phyloP scores from a whole-genome alignment of 139 green algal genomes.

The Volvox reticuliferus region DNA sequence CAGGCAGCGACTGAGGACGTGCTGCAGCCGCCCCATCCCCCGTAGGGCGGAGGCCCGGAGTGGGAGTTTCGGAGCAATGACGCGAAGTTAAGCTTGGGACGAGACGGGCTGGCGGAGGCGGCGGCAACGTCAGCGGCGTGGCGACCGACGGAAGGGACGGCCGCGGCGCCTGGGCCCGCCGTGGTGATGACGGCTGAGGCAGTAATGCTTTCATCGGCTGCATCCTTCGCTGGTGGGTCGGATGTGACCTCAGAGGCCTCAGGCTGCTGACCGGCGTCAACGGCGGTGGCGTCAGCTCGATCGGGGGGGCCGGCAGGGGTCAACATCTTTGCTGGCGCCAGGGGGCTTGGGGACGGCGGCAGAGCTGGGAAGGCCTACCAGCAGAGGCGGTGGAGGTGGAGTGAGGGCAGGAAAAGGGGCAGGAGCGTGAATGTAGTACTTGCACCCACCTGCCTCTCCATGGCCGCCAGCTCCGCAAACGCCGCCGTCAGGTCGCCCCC shows the following conservation, averaged over 20 bases:
- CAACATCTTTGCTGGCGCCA: neutral
- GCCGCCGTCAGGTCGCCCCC: neutral
- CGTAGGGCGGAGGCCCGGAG: neutral
- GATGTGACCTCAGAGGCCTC: neutral
- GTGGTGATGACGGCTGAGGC: neutral
- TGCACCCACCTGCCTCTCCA: slow-evolving; percentile 32
- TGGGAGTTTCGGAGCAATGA: neutral
- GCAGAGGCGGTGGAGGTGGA: neutral
- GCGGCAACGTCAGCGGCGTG: too few species aligned
- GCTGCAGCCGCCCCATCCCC: too few species aligned
- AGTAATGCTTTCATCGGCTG: neutral
- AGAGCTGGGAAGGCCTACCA: slow-evolving; percentile 17
- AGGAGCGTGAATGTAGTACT: too few species aligned
- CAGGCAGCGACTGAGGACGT: neutral
- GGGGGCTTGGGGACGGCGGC: neutral
- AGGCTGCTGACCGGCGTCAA: too few species aligned
- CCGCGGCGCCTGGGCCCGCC: neutral
- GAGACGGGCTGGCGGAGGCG: neutral
- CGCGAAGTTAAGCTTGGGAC: slow-evolving; percentile 6
- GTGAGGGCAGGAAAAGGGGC: too few species aligned
- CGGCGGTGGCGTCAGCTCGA: too few species aligned
- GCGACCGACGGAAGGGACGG: too few species aligned
- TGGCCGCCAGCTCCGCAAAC: slow-evolving; percentile 16
- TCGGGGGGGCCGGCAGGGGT: too few species aligned
- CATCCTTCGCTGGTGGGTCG: neutral